Evolutionary conservation across 106 monocot genomes (phyloP), one percentile per base, ranked within the genome.

Genomic region (Gastrodia elata): DNA sequence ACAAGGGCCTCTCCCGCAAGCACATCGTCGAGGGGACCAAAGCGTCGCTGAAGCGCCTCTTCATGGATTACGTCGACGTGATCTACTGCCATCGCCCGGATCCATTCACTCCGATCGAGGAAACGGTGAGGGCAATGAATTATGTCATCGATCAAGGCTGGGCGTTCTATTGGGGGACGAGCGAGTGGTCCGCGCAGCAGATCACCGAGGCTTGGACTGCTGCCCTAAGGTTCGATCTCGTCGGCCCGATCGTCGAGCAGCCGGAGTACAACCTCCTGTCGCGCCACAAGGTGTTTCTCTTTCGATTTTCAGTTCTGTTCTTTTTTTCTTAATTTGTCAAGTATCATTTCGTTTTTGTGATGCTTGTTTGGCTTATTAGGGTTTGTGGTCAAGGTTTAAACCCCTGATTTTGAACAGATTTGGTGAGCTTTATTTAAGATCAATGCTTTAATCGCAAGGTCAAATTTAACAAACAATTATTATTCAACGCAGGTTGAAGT

Each of bases 401-500:
- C n/a, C n/a, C n/a, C n/a, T n/a, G n/a, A n/a, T n/a, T n/a, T n/a
- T n/a, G n/a, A n/a, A n/a, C n/a, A n/a, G n/a, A n/a, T n/a, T n/a
- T n/a, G n/a, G n/a, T n/a, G n/a, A n/a, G n/a, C n/a, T n/a, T n/a
- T n/a, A n/a, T n/a, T n/a, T n/a, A n/a, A n/a, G n/a, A n/a, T n/a
- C n/a, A n/a, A n/a, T n/a, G n/a, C n/a, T n/a, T n/a, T n/a, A n/a
- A n/a, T n/a, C n/a, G n/a, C n/a, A n/a, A n/a, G n/a, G n/a, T n/a
- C n/a, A n/a, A n/a, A n/a, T n/a, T n/a, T n/a, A n/a, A n/a, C n/a
- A n/a, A n/a, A n/a, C n/a, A n/a, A n/a, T n/a, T n/a, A n/a, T n/a
- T n/a, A n/a, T 43, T 83, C 48, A 20, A 44, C 84, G 79, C 80
- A 94, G 94, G 94, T 94, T 74, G 94, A 94, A 73, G 71, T 76